These are phyloP conservation scores for Plasmodium malariae DNA, from an alignment of 169 alveolate genomes.

Conservation along the genomic window DNA sequence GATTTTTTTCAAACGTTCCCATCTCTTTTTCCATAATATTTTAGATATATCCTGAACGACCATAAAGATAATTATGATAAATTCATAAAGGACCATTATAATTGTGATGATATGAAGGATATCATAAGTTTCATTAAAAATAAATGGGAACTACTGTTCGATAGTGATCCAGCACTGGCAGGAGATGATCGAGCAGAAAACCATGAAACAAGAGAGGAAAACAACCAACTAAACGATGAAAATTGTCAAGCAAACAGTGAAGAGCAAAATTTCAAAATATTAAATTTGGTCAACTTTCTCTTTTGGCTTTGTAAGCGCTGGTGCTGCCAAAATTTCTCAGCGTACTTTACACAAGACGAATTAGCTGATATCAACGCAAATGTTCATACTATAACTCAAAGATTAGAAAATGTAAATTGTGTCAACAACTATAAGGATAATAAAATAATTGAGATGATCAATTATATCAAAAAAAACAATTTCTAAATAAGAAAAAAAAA, in stretches of 20 bases:
- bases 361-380: slow-evolving; percentile 10
- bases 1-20: not conserved
- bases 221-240: not conserved
- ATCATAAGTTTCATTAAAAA: slow-evolving; percentile 21
- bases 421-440: not conserved
- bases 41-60: slow-evolving; percentile 12
- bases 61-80: slow-evolving; percentile 27
- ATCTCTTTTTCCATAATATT: not conserved
- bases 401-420: slow-evolving; percentile 6
- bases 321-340: slow-evolving; percentile 16
- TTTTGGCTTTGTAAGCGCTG: slow-evolving; percentile 26
- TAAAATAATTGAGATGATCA: not conserved
- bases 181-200: not conserved
- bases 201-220: not conserved
- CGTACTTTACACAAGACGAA: slow-evolving; percentile 40
- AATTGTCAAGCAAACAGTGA: not conserved
- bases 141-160: slow-evolving; percentile 21
- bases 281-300: slow-evolving; percentile 24
- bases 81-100: slow-evolving; percentile 26
- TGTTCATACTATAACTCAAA: not conserved
- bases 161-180: not conserved
- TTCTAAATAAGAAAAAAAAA: not conserved
- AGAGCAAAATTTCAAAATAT: not conserved
- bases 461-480: slow-evolving; percentile 5
- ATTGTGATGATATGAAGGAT: slow-evolving; percentile 46